These are phyloP conservation scores for Viridothelium virens DNA, from an alignment of 495 filamentous ascomycete genomes.

Conservation along the genomic window DNA sequence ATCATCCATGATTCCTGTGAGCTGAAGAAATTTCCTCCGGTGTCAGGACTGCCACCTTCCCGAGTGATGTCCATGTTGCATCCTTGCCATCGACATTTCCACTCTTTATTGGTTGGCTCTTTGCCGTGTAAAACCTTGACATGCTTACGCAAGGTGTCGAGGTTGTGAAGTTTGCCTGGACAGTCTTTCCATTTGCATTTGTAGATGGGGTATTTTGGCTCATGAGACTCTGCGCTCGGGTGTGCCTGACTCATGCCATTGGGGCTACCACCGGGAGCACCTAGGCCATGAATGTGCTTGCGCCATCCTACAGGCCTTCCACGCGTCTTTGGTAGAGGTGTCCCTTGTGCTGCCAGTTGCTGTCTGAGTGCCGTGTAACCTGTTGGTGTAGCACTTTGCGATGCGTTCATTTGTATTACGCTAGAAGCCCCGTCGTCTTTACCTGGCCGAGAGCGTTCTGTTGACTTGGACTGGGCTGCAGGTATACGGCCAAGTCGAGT, in stretches of 20 bases:
- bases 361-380: slow-evolving; percentile 32
- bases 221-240: background rate
- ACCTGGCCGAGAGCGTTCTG: background rate
- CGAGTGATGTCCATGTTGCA: slow-evolving; percentile 33
- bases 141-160: slow-evolving; percentile 62
- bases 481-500: background rate
- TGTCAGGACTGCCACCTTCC: slow-evolving; percentile 18
- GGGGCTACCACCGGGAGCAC: slow-evolving; percentile 5
- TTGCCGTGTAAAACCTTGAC: slow-evolving; percentile 49
- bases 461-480: background rate
- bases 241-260: background rate
- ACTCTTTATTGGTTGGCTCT: slow-evolving; percentile 20
- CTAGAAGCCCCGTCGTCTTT: no score
- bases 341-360: slow-evolving; percentile 21
- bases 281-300: slow-evolving; percentile 31
- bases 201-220: slow-evolving; percentile 41
- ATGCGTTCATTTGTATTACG: no score
- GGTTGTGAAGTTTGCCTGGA: slow-evolving; percentile 63
- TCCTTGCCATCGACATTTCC: slow-evolving; percentile 43
- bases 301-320: slow-evolving; percentile 39
- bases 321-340: slow-evolving; percentile 34
- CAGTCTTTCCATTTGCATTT: slow-evolving; percentile 60
- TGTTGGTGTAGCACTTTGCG: background rate
- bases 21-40: slow-evolving; percentile 27
- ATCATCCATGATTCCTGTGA: slow-evolving; percentile 43